These are phyloP conservation scores for Naganishia cerealis DNA, from an alignment of 1,284 basidiomycete genomes.

Conservation along the genomic window DNA sequence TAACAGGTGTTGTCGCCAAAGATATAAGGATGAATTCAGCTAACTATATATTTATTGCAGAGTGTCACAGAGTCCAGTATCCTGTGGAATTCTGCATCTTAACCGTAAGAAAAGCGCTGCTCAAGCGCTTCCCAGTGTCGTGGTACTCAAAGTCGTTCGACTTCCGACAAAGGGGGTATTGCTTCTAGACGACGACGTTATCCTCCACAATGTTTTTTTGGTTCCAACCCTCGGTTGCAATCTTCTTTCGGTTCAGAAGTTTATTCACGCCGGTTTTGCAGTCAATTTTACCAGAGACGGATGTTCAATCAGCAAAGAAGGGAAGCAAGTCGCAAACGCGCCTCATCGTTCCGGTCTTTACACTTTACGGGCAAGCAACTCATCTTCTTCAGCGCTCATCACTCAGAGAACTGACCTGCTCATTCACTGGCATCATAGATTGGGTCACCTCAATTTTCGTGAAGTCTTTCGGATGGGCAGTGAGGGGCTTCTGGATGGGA, in stretches of 20 bases:
- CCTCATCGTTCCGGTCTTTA: conserved; percentile 3
- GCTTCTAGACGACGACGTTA: neutral
- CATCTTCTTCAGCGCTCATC: neutral
- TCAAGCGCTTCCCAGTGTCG: too few species aligned
- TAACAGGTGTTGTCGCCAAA: too few species aligned
- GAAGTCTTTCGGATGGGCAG: conserved; percentile 21
- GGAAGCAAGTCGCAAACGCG: neutral
- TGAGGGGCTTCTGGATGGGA: conserved; percentile 8
- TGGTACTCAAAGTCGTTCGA: too few species aligned
- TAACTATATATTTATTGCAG: too few species aligned
- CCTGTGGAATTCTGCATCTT: too few species aligned
- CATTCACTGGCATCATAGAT: conserved; percentile 23
- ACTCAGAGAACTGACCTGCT: conserved; percentile 13
- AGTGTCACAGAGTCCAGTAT: too few species aligned
- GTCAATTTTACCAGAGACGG: neutral
- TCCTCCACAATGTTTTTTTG: conserved; percentile 7
- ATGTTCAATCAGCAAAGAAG: neutral
- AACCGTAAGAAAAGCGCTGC: too few species aligned
- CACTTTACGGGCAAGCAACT: conserved; percentile 19
- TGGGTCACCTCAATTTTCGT: too few species aligned
- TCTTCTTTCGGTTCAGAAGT: conserved; percentile 1
- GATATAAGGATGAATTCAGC: too few species aligned
- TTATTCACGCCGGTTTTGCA: neutral
- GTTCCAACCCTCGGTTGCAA: conserved; percentile 22
- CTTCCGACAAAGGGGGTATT: conserved; percentile 3